These are phyloP conservation scores for Kingdonia uniflora DNA, from an alignment of 164 flowering plant genomes.

Conservation along the genomic window DNA sequence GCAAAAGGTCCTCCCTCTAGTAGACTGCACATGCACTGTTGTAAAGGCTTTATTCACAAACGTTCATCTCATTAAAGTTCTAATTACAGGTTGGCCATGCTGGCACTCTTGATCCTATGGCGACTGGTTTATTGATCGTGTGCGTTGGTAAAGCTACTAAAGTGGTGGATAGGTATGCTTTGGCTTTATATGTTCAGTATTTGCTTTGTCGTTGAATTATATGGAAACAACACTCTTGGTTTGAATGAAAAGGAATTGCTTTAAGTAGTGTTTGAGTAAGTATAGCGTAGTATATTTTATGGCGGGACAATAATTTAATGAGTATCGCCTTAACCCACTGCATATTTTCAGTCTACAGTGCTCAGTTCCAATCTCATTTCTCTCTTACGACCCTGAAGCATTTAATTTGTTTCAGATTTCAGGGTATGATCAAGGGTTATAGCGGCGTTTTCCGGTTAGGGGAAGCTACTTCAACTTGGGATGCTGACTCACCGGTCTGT, in stretches of 20 bases:
- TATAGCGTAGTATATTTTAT: too few relatives aligned
- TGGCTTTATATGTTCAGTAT: too few relatives aligned
- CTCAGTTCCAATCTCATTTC: too few relatives aligned
- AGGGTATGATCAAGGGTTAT: conserved; percentile 89
- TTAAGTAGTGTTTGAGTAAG: too few relatives aligned
- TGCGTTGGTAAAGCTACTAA: conserved; percentile 97
- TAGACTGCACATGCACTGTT: conserved; percentile 3
- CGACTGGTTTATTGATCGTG: conserved; percentile 92
- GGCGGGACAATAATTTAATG: too few relatives aligned
- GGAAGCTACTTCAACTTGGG: conserved; percentile 99
- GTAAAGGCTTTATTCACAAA: neutral
- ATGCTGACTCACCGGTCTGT: conserved; percentile 98
- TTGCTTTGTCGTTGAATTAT: too few relatives aligned
- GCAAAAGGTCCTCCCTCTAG: conserved; percentile 54
- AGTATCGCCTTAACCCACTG: too few relatives aligned
- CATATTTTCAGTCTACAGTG: too few relatives aligned
- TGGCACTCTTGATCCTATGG: conserved; percentile 99
- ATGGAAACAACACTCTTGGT: too few relatives aligned
- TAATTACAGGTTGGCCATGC: conserved; percentile 86
- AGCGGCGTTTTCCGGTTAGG: conserved; percentile 92
- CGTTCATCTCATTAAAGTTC: neutral
- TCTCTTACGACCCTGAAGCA: too few relatives aligned
- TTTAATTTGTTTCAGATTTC: conserved; percentile 45
- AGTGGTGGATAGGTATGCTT: conserved; percentile 65
- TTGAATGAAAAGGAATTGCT: too few relatives aligned